Conservation (phyloP, 305 asterid species). For the Fraxinus greggii region DNA sequence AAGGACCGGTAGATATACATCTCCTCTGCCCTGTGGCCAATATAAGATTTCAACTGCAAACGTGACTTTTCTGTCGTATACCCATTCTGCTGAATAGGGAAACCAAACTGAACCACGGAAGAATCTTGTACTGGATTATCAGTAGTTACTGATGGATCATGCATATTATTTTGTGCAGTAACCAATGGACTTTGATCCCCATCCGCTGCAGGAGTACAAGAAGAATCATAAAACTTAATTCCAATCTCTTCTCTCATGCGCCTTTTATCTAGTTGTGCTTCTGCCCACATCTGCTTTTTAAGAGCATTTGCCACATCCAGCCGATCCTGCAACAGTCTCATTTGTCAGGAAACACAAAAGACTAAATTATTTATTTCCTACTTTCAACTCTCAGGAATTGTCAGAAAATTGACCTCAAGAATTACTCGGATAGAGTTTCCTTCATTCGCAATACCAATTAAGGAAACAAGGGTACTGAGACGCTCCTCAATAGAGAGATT, state of each 20-base stretch:
- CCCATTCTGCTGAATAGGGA: constrained; percentile 67
- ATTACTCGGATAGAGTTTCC: constrained; percentile 88
- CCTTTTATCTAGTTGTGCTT: constrained; percentile 88
- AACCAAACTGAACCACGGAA: constrained; percentile 38
- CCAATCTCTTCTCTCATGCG: constrained; percentile 77
- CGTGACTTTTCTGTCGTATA: constrained; percentile 82
- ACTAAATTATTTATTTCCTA: constrained; percentile 2
- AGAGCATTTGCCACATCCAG: constrained; percentile 88
- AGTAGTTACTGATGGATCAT: constrained; percentile 41
- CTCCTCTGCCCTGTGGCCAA: constrained; percentile 91
- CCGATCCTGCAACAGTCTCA: constrained; percentile 71
- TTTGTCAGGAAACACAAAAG: constrained; percentile 20
- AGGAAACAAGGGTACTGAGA: constrained; percentile 80
- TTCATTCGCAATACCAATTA: constrained; percentile 92
- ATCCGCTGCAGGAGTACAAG: constrained; percentile 53
- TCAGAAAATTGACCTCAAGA: constrained; percentile 71
- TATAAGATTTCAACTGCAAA: constrained; percentile 80
- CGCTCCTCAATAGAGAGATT: constrained; percentile 95
- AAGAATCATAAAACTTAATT: constrained; percentile 54
- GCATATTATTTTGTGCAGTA: constrained; percentile 41
- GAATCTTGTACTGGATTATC: constrained; percentile 43
- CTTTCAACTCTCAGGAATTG: constrained; percentile 5
- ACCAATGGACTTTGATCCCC: constrained; percentile 65
- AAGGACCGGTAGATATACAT: constrained; percentile 85
- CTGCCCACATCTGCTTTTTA: constrained; percentile 99